phyloP scores from a whole-genome alignment of 805 yeast genomes.

The Diddensiella santjacobensis region DNA sequence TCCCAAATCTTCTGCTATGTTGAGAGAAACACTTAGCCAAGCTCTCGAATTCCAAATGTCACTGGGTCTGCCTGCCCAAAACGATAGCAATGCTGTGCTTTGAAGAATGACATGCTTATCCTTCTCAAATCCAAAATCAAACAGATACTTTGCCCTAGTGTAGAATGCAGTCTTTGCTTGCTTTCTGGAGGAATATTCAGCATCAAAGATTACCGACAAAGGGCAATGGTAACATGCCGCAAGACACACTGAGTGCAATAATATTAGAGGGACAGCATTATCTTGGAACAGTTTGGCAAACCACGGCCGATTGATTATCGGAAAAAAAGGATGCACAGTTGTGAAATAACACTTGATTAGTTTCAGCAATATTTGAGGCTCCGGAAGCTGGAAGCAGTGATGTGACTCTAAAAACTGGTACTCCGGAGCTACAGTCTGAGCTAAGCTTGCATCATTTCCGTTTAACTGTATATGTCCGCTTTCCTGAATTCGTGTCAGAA shows the following conservation, averaged over 20 bases:
- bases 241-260: neutral
- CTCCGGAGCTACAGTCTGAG: too few relatives aligned
- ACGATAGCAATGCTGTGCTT: neutral
- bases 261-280: neutral
- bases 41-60: neutral
- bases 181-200: neutral
- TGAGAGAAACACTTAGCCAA: neutral
- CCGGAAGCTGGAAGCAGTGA: too few relatives aligned
- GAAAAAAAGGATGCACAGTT: neutral
- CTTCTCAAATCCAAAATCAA: neutral
- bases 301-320: neutral
- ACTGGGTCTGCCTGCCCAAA: neutral
- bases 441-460: too few relatives aligned
- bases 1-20: neutral
- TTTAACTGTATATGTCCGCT: neutral
- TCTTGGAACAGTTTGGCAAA: neutral
- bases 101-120: neutral
- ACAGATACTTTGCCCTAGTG: neutral
- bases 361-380: constrained; percentile 3
- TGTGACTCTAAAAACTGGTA: too few relatives aligned
- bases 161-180: neutral
- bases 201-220: neutral
- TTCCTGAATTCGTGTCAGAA: neutral
- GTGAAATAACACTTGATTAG: neutral
- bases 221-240: neutral